Conservation (phyloP, 768 basidiomycete species). For the Kondoa subrosea region DNA sequence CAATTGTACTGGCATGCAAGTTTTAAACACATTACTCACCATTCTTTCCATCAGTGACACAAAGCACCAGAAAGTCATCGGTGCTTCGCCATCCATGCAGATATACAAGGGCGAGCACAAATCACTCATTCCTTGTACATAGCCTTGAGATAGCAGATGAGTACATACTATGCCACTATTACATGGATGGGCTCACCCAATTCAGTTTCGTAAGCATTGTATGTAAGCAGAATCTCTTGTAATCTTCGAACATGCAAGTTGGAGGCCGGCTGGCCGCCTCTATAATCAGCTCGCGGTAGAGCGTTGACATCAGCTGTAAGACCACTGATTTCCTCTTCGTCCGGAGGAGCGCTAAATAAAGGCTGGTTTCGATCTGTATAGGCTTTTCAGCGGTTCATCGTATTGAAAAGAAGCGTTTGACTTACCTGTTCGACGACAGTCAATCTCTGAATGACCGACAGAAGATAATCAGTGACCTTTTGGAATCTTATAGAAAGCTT, state of each 20-base stretch:
- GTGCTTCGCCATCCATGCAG: slow-evolving; percentile 73
- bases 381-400: neutral
- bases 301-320: slow-evolving; percentile 41
- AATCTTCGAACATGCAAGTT: slow-evolving; percentile 86
- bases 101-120: slow-evolving; percentile 85
- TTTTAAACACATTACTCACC: slow-evolving; percentile 39
- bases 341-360: slow-evolving; percentile 43
- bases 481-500: neutral
- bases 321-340: slow-evolving; percentile 39
- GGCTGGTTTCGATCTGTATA: slow-evolving; percentile 66
- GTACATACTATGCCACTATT: no score
- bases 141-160: no score
- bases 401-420: neutral
- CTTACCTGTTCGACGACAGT: slow-evolving; percentile 63
- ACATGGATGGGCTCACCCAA: no score
- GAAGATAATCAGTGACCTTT: slow-evolving; percentile 11
- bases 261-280: slow-evolving; percentile 70
- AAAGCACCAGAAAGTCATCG: slow-evolving; percentile 90
- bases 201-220: slow-evolving; percentile 74
- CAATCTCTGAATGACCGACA: slow-evolving; percentile 47
- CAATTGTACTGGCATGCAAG: neutral
- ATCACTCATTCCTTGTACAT: slow-evolving; percentile 98
- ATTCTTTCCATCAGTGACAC: slow-evolving; percentile 82
- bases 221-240: slow-evolving; percentile 69
- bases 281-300: slow-evolving; percentile 38